Conservation (phyloP, 1,284 basidiomycete genomes). For the Vanrija sp. region DNA sequence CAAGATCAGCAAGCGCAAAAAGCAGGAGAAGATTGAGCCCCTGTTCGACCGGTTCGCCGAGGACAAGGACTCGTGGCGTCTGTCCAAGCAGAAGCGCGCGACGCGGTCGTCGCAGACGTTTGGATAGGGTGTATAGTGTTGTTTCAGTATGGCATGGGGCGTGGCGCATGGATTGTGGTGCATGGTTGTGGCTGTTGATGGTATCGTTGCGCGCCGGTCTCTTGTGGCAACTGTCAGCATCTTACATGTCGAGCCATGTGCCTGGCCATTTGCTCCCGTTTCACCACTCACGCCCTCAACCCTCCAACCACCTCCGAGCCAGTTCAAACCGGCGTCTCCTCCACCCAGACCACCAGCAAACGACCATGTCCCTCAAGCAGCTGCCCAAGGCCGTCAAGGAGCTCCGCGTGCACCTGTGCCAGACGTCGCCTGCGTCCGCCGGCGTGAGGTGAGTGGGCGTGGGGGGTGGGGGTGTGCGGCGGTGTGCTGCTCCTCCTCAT, state of each 20-base stretch:
- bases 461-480: not conserved
- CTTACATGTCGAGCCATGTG: too few species aligned
- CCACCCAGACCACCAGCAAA: not conserved
- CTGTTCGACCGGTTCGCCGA: slow-evolving; percentile 48
- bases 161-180: too few species aligned
- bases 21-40: slow-evolving; percentile 95
- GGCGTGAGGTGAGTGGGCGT: slow-evolving; percentile 68
- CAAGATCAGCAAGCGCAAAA: slow-evolving; percentile 95
- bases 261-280: too few species aligned
- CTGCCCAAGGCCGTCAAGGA: slow-evolving; percentile 79
- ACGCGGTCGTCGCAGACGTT: slow-evolving; percentile 46
- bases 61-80: slow-evolving; percentile 52
- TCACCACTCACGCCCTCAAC: too few species aligned
- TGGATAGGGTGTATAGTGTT: slow-evolving; percentile 8
- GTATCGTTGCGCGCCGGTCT: too few species aligned
- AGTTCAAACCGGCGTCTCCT: not conserved
- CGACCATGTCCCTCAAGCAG: slow-evolving; percentile 56
- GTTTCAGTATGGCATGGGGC: too few species aligned
- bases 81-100: slow-evolving; percentile 45
- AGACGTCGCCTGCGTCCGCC: slow-evolving; percentile 69
- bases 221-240: too few species aligned
- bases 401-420: slow-evolving; percentile 80
- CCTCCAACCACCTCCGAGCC: too few species aligned
- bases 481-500: not conserved
- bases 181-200: too few species aligned